phyloP scores from a whole-genome alignment of 495 filamentous ascomycete genomes.

The Aeminium ludgeri region DNA sequence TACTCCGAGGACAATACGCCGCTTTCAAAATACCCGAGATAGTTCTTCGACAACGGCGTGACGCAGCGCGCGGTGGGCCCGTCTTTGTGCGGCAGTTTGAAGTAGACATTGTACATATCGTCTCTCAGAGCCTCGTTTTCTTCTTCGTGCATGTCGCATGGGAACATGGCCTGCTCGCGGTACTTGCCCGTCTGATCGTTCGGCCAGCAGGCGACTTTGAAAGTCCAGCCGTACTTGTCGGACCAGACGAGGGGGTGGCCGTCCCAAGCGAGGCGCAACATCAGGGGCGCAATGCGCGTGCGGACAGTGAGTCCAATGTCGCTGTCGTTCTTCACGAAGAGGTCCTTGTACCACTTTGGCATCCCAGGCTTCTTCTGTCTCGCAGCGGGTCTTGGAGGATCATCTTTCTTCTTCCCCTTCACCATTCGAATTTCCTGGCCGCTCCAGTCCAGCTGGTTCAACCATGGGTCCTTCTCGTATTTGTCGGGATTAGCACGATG shows the following conservation, averaged over 20 bases:
- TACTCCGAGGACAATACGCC: constrained; percentile 75
- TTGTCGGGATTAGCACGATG: constrained; percentile 48
- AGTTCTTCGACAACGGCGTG: constrained; percentile 78
- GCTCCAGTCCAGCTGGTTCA: constrained; percentile 87
- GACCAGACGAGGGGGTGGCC: constrained; percentile 83
- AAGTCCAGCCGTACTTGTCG: constrained; percentile 82
- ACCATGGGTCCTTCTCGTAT: constrained; percentile 69
- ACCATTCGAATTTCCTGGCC: constrained; percentile 81
- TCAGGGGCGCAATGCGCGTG: constrained; percentile 69
- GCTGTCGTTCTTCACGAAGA: constrained; percentile 48
- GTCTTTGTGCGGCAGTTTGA: constrained; percentile 92
- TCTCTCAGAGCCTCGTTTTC: constrained; percentile 49
- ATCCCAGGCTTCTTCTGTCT: constrained; percentile 86
- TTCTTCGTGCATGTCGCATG: constrained; percentile 54
- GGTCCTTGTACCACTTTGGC: constrained; percentile 90
- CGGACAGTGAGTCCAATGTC: constrained; percentile 68
- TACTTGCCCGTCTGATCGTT: constrained; percentile 45
- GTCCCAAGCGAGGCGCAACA: constrained; percentile 79
- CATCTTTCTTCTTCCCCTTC: constrained; percentile 73
- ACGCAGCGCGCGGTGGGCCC: constrained; percentile 70
- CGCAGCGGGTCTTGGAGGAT: constrained; percentile 57
- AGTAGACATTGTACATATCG: constrained; percentile 53
- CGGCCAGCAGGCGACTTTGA: constrained; percentile 42
- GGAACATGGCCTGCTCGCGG: constrained; percentile 47
- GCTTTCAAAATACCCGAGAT: constrained; percentile 78